phyloP scores from a whole-genome alignment of 768 basidiomycete genomes.

The Boletus subparvulus region DNA sequence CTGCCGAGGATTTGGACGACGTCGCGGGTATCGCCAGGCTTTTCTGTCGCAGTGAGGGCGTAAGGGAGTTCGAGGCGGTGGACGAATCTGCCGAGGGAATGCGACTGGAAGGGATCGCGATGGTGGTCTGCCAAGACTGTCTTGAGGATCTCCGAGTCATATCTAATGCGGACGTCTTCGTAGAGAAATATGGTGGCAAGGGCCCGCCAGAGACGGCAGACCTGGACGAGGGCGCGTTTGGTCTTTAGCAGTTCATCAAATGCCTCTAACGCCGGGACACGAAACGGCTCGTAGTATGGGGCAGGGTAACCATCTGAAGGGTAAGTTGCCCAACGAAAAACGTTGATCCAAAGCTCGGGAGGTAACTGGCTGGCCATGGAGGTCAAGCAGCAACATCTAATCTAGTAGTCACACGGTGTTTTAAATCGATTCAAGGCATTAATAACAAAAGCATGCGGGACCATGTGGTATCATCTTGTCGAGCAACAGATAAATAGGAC shows the following conservation, averaged over 20 bases:
- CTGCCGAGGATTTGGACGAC: slow-evolving; percentile 48
- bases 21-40: slow-evolving; percentile 27
- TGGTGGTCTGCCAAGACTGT: slow-evolving; percentile 26
- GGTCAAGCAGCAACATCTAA: no score
- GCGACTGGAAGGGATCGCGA: slow-evolving; percentile 13
- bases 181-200: slow-evolving; percentile 50
- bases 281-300: slow-evolving; percentile 49
- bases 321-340: slow-evolving; percentile 46
- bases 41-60: slow-evolving; percentile 45
- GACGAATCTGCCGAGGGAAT: slow-evolving; percentile 40
- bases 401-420: slow-evolving; percentile 7
- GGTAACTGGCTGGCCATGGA: slow-evolving; percentile 35
- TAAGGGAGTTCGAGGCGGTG: slow-evolving; percentile 62
- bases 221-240: slow-evolving; percentile 46
- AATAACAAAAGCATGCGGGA: slow-evolving; percentile 18
- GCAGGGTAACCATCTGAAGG: slow-evolving; percentile 28
- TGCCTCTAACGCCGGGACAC: slow-evolving; percentile 27
- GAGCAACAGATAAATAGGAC: slow-evolving; percentile 29
- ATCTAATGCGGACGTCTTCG: slow-evolving; percentile 49
- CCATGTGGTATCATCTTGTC: slow-evolving; percentile 34
- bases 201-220: slow-evolving; percentile 57
- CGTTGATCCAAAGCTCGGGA: slow-evolving; percentile 53
- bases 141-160: slow-evolving; percentile 32
- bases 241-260: slow-evolving; percentile 34
- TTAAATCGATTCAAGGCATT: slow-evolving; percentile 1